Conservation (phyloP, 1,139 yeast genomes). For the Yamadazyma mexicana region DNA sequence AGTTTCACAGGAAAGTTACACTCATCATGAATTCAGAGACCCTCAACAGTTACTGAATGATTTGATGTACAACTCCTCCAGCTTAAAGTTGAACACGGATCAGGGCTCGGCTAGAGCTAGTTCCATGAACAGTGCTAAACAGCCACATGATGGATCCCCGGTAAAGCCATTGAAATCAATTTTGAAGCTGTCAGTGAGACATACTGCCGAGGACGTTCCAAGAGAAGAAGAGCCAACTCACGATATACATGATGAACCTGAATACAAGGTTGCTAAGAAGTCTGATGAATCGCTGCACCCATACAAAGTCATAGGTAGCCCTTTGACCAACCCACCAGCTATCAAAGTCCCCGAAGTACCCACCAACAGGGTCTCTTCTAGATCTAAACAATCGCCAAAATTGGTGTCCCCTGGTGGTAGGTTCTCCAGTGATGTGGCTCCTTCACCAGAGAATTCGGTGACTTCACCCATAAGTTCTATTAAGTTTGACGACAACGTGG, state of each 20-base stretch:
- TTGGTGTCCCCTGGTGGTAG: constrained; percentile 1
- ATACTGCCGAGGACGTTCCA: background rate
- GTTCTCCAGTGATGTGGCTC: background rate
- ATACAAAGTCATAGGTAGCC: constrained; percentile 16
- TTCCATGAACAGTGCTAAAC: constrained; percentile 8
- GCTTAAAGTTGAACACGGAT: constrained; percentile 11
- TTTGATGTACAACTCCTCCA: constrained; percentile 10
- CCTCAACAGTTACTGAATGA: constrained; percentile 8
- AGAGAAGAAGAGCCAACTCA: background rate
- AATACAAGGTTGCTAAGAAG: no score
- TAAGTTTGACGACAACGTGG: constrained; percentile 40
- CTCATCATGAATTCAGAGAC: background rate
- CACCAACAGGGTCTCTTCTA: constrained; percentile 4
- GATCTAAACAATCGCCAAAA: background rate
- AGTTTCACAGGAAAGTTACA: background rate
- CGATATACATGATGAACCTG: no score
- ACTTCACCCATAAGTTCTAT: constrained; percentile 33
- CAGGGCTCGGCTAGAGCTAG: constrained; percentile 6
- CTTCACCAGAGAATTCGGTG: constrained; percentile 12
- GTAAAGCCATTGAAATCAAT: constrained; percentile 37
- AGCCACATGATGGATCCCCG: constrained; percentile 12
- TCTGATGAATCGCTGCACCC: constrained; percentile 12
- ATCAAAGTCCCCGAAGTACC: constrained; percentile 14
- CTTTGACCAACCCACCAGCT: constrained; percentile 13
- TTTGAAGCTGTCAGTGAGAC: constrained; percentile 25